Conservation (phyloP, 352 stramenopile species). For the Phytophthora europaea region DNA sequence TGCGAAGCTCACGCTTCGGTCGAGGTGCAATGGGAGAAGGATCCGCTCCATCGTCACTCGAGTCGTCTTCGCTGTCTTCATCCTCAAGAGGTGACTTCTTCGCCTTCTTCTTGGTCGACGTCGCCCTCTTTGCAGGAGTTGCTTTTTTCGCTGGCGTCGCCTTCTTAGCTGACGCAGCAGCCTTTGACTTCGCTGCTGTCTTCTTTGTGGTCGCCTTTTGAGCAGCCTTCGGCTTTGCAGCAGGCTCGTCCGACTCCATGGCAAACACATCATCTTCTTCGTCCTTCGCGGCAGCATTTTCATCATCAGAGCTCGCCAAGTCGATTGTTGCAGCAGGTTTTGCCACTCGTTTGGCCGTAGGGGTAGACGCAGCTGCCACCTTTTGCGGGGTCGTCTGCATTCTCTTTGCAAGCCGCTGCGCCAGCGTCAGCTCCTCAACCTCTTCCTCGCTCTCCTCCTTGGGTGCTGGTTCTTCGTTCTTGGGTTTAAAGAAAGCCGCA, state of each 20-base stretch:
- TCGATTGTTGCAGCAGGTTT: slow-evolving; percentile 49
- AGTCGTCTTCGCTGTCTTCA: slow-evolving; percentile 32
- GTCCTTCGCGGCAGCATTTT: slow-evolving; percentile 31
- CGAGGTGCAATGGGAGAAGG: slow-evolving; percentile 37
- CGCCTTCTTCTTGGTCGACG: slow-evolving; percentile 30
- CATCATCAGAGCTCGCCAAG: slow-evolving; percentile 60
- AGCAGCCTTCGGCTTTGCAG: slow-evolving; percentile 47
- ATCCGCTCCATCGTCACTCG: slow-evolving; percentile 31
- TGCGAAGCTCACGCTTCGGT: slow-evolving; percentile 46
- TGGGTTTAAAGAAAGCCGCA: slow-evolving; percentile 67
- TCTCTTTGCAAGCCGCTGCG: slow-evolving; percentile 70
- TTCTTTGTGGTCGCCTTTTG: slow-evolving; percentile 38
- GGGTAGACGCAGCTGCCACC: slow-evolving; percentile 36
- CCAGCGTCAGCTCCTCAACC: slow-evolving; percentile 78
- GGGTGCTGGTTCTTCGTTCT: slow-evolving; percentile 29
- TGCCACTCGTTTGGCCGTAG: slow-evolving; percentile 22
- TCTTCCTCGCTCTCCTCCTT: slow-evolving; percentile 66
- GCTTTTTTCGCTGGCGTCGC: slow-evolving; percentile 33
- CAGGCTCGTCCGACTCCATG: slow-evolving; percentile 51
- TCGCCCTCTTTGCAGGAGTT: slow-evolving; percentile 33
- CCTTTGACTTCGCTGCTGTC: slow-evolving; percentile 32
- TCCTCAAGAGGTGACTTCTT: slow-evolving; percentile 43
- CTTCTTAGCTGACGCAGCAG: slow-evolving; percentile 29
- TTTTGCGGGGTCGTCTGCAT: slow-evolving; percentile 56
- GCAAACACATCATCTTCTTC: slow-evolving; percentile 79